Base-by-base conservation (phyloP, 306 rosid genomes). In the Hippophae gyantsensis region DNA sequence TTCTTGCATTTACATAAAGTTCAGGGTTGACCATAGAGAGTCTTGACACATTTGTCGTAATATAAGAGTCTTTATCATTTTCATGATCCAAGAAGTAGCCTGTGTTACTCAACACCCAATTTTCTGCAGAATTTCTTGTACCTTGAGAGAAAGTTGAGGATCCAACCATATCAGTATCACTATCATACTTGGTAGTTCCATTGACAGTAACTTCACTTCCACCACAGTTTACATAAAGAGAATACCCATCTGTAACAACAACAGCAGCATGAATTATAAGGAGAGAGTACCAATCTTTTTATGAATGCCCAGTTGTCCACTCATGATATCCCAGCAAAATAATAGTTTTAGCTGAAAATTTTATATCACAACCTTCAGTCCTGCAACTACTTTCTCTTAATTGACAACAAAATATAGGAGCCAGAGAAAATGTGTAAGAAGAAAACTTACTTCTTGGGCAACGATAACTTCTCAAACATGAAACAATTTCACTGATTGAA, bases 1-100 rank as follows among this genome's bases (percentile, higher is more conserved):
- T 69, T 6, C 87, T 93, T 56, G 95, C 95, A 26, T 43, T 70
- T 62, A 32, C 60, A 60, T 87, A 87, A 25, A 83, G 69, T 51
- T 77, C 57, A 56, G 76, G 69, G 60, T 70, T 45, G 6, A 56
- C 52, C 62, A 75, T n/a, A 4, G 64, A 14, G 32, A 81, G 81
- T 45, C 10, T 56, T 5, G 79, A 62, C 58, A 56, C 1, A 69
- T 74, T 83, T 7, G 57, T 49, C 56, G 8, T 13, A 2, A 7
- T 49, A 52, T 67, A 74, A 58, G 26, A 53, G 40, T 74, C 69
- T 7, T n/a, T 0, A 26, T 40, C 0, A 6, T 0, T 43, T 25
- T 38, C 53, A 57, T 63, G 66, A 60, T 81, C 87, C n/a, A 64
- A 0, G 53, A 81, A 83, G 68, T 56, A 69, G 49, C 95, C 90